Evolutionary conservation across 768 basidiomycete genomes (phyloP).

Genomic region (Boletus rex-veris): DNA sequence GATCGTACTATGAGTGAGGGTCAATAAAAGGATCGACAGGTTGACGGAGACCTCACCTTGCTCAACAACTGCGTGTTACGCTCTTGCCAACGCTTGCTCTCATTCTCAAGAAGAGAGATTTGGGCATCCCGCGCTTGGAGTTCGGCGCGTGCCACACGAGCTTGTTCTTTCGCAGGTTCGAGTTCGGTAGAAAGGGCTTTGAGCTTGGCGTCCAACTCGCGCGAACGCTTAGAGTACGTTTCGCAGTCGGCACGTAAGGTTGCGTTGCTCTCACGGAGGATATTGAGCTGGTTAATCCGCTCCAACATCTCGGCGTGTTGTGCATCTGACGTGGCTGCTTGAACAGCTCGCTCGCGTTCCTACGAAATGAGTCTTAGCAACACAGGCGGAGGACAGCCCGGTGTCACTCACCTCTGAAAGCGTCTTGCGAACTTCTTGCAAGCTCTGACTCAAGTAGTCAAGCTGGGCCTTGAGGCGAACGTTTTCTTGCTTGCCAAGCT

Average conservation of each 20-base stretch:
- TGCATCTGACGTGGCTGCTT: constrained; percentile 65
- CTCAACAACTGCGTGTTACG: constrained; percentile 75
- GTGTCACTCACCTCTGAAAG: constrained; percentile 59
- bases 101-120: constrained; percentile 66
- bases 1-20: constrained; percentile 60
- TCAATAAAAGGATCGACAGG: neutral
- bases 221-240: constrained; percentile 61
- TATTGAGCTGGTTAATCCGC: constrained; percentile 81
- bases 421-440: constrained; percentile 67
- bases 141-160: constrained; percentile 65
- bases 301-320: constrained; percentile 85
- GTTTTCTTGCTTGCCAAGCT: constrained; percentile 76
- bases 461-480: constrained; percentile 69
- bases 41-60: constrained; percentile 50
- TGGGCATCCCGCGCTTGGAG: constrained; percentile 67
- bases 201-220: constrained; percentile 64
- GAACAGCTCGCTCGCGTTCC: constrained; percentile 79
- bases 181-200: constrained; percentile 57
- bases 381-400: neutral
- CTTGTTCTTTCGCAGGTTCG: constrained; percentile 71
- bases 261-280: constrained; percentile 84
- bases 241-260: constrained; percentile 79
- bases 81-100: constrained; percentile 80
- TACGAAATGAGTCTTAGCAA: constrained; percentile 27
- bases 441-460: constrained; percentile 63